Evolutionary conservation across 495 filamentous ascomycete genomes (phyloP), one percentile per base, ranked within the genome.

Genomic region (Aspergillus sclerotioniger): DNA sequence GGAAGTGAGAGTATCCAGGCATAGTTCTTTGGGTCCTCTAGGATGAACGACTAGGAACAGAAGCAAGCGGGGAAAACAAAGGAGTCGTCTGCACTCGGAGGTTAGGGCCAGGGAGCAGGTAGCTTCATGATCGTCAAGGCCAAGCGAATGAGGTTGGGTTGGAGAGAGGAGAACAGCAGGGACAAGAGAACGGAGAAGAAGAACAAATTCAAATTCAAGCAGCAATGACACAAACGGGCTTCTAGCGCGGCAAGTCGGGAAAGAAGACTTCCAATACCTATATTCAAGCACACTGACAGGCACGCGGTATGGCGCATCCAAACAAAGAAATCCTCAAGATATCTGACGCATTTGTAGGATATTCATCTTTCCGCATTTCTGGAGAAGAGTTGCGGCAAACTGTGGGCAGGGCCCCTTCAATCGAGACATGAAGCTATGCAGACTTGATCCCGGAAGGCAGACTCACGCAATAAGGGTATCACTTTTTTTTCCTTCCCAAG

Each of bases 391-490:
- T 67, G 67, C 67, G 62, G 70, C 61, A 62, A 57, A 56, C 53
- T 62, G 62, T 59, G 65, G 65, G 67, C 62, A 64, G 64, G 65
- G 53, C 61, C 70, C 68, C 65, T 60, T 61, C 54, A 41, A 57
- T 70, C 63, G 66, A 69, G 67, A 69, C 60, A 67, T 67, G 67
- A 71, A 72, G 66, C 70, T 70, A 69, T 69, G 68, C 69, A 74
- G 69, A 71, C 67, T 72, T 68, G 63, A 71, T 66, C 67, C 67
- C 67, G 62, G 66, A 69, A 72, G 71, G 71, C 70, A 74, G 71
- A 77, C 71, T 71, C 71, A 69, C 73, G 72, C 71, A 73, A 69
- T 71, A 76, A 77, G 76, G 74, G 75, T 79, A 79, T 79, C 75
- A 77, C 69, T 76, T 77, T 77, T 76, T 71, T 71, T 72, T 76